Conservation (phyloP, 2,329 filamentous ascomycete genomes). For the Dactylellina drechsleri region DNA sequence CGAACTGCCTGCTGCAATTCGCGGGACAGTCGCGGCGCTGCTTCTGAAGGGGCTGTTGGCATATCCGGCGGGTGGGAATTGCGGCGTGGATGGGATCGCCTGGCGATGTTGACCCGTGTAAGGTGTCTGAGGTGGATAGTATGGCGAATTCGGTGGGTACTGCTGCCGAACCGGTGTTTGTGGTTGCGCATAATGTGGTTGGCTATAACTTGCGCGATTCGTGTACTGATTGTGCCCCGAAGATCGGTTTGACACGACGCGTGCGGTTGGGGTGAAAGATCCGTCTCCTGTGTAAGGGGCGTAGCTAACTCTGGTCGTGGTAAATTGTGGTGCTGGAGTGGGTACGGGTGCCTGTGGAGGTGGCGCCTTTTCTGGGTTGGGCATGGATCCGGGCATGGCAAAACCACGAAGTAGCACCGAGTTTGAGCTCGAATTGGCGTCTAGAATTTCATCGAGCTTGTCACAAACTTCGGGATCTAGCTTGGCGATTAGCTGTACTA, state of each 20-base stretch:
- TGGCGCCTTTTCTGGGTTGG: conserved; percentile 36
- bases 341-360: conserved; percentile 17
- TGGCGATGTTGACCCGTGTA: conserved; percentile 43
- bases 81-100: conserved; percentile 23
- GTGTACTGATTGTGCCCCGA: conserved; percentile 44
- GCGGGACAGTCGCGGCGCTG: conserved; percentile 23
- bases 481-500: conserved; percentile 24
- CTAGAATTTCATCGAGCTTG: conserved; percentile 13
- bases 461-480: conserved; percentile 30
- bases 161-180: conserved; percentile 32
- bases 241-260: conserved; percentile 33
- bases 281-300: conserved; percentile 15
- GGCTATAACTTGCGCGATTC: conserved; percentile 35
- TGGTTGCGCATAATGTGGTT: conserved; percentile 26
- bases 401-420: neutral
- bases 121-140: conserved; percentile 24
- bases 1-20: conserved; percentile 25
- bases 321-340: conserved; percentile 32
- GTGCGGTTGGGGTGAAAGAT: conserved; percentile 31
- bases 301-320: conserved; percentile 40
- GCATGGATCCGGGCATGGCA: conserved; percentile 20
- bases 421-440: neutral
- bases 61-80: conserved; percentile 31
- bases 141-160: conserved; percentile 21
- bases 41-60: conserved; percentile 44